Evolutionary conservation across 345 rosid genomes (phyloP).

Genomic region (Draba incana): DNA sequence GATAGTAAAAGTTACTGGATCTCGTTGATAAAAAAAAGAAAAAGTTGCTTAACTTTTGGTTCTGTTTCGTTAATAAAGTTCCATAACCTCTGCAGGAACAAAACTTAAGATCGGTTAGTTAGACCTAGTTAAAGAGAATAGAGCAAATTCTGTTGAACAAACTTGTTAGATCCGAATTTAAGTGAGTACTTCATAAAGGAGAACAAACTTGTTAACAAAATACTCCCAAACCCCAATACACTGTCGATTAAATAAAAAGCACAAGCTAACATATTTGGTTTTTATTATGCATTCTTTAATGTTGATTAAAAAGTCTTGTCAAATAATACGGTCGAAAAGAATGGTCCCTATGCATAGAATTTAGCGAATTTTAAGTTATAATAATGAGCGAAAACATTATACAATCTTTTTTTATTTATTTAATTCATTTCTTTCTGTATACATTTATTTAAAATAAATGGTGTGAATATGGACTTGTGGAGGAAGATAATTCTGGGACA

Average conservation of each 20-base stretch:
- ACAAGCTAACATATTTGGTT: neutral
- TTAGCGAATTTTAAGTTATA: conserved; percentile 3
- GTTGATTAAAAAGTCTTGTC: conserved; percentile 10
- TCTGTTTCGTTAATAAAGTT: neutral
- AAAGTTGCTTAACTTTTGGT: neutral
- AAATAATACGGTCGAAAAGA: conserved; percentile 8
- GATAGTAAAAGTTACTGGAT: conserved; percentile 1
- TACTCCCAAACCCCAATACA: neutral
- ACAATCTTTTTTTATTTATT: neutral
- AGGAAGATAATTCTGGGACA: conserved; percentile 40
- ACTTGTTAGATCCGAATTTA: neutral
- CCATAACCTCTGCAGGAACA: neutral
- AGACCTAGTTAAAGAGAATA: neutral
- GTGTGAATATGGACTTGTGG: conserved; percentile 28
- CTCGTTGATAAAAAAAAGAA: neutral
- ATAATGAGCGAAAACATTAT: conserved; percentile 9
- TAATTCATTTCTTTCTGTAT: neutral
- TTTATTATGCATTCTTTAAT: conserved; percentile 2
- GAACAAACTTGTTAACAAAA: neutral
- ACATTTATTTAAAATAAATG: neutral
- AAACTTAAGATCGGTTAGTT: neutral
- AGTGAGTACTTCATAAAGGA: neutral
- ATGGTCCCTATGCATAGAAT: conserved; percentile 15
- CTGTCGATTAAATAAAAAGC: conserved; percentile 5
- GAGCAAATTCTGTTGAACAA: neutral